phyloP scores from a whole-genome alignment of 2,329 filamentous ascomycete species.

The Xylaria digitata region DNA sequence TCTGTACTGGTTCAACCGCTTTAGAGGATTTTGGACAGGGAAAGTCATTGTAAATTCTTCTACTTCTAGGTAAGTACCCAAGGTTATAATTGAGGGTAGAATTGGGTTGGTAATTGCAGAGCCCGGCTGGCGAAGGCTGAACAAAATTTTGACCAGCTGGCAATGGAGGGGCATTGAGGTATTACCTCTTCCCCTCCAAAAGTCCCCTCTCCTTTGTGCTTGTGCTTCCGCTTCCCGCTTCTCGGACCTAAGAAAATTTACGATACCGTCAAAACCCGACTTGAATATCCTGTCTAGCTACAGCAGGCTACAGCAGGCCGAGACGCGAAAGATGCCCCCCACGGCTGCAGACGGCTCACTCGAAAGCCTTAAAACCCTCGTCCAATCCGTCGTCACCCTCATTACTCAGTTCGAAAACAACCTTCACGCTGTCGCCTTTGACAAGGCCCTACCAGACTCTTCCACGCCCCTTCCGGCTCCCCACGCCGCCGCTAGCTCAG shows the following conservation, averaged over 20 bases:
- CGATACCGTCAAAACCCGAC: neutral
- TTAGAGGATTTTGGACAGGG: too few relatives aligned
- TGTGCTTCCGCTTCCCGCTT: neutral
- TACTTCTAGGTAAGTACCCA: too few relatives aligned
- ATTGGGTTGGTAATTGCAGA: too few relatives aligned
- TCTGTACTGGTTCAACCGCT: too few relatives aligned
- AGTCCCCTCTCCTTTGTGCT: neutral
- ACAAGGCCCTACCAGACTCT: conserved; percentile 11
- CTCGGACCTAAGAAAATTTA: conserved; percentile 15
- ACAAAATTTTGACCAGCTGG: too few relatives aligned
- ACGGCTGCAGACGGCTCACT: conserved; percentile 45
- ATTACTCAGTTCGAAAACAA: conserved; percentile 23
- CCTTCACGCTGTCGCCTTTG: conserved; percentile 15
- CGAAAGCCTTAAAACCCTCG: conserved; percentile 54
- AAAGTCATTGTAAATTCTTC: too few relatives aligned
- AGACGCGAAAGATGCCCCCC: conserved; percentile 30
- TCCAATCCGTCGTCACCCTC: conserved; percentile 44
- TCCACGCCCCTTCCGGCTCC: neutral
- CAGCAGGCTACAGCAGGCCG: neutral
- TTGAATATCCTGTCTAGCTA: neutral
- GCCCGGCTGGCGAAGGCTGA: too few relatives aligned
- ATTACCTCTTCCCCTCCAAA: too few relatives aligned
- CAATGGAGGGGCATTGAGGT: too few relatives aligned
- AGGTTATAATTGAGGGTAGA: too few relatives aligned
- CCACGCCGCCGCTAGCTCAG: conserved; percentile 31